phyloP scores from a whole-genome alignment of 148 eudicot species.

The Rhododendron vialii region DNA sequence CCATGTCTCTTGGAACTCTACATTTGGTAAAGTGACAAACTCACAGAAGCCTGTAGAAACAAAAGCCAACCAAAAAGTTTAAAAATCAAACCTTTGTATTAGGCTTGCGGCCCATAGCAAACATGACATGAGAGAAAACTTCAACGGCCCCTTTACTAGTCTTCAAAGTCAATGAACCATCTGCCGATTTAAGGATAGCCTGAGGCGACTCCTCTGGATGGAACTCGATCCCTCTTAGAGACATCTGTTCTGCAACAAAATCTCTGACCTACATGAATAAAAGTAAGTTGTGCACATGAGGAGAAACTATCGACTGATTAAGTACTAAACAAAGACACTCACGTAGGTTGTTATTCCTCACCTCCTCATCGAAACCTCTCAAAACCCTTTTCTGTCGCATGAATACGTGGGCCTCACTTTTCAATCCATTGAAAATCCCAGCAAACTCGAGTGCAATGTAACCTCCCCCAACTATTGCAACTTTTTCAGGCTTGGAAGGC shows the following conservation, averaged over 20 bases:
- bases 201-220: slow-evolving; percentile 89
- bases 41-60: background rate
- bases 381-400: slow-evolving; percentile 82
- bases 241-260: slow-evolving; percentile 91
- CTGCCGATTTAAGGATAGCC: slow-evolving; percentile 67
- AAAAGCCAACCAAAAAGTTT: background rate
- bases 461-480: slow-evolving; percentile 98
- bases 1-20: background rate
- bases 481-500: slow-evolving; percentile 77
- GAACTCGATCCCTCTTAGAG: slow-evolving; percentile 80
- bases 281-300: slow-evolving; percentile 1
- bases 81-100: slow-evolving; percentile 66
- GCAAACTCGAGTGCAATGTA: slow-evolving; percentile 97
- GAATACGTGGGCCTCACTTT: slow-evolving; percentile 84
- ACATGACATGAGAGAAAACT: slow-evolving; percentile 91
- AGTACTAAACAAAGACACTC: background rate
- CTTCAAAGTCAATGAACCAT: slow-evolving; percentile 79
- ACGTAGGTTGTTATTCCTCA: slow-evolving; percentile 16
- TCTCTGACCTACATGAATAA: slow-evolving; percentile 61
- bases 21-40: background rate
- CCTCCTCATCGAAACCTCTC: slow-evolving; percentile 99
- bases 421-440: slow-evolving; percentile 93
- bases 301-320: background rate
- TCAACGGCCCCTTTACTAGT: slow-evolving; percentile 79
- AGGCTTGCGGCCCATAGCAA: slow-evolving; percentile 94